Evolutionary conservation across 2,329 filamentous ascomycete species (phyloP), one percentile per base, ranked within the genome.

Genomic region (Bipolaris victoriae): DNA sequence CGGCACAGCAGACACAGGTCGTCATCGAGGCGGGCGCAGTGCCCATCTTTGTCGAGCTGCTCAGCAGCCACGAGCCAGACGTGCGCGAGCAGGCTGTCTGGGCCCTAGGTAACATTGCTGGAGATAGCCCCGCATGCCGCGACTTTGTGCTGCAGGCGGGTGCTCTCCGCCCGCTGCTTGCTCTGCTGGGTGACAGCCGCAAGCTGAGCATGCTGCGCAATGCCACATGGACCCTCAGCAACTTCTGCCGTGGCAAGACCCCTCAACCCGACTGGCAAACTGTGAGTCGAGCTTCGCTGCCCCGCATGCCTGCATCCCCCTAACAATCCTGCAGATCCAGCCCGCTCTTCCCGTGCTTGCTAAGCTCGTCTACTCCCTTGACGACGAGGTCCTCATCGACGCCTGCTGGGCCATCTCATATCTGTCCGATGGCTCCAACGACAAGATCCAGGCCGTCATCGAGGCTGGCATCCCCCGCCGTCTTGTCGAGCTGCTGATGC

Each of bases 341-440:
- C 95, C 95, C 35, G 95, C 95, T 43, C 88, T 99, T 15, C 94
- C 95, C 22, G 93, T 99, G 48, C 88, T 99, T 58, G 88, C 95
- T 67, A 99, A 99, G 84, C 88, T 99, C 35, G 94, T 99, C 60
- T 99, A 99, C 81, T 98, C 95, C 62, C 86, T 99, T 55, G 95
- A 99, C 75, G 95, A 99, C 68, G 95, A 99, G 78, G 95, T 99
- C 57, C 83, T 99, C 60, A 99, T 99, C 72, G 95, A 99, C 79
- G 95, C 95, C 58, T 99, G 95, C 88, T 99, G 95, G 95, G 95
- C 95, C 61, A 98, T 99, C 73, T 98, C 94, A 0, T 99, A 99
- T 76, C 87, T 99, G 18, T 98, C 95, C 3, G 95, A 99, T 78
- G 95, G 95, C 41, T 91, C 93, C 71, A 99, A 99, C 78, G 95